Conservation (phyloP, 2,329 filamentous ascomycete species). For the Colletotrichum destructivum region DNA sequence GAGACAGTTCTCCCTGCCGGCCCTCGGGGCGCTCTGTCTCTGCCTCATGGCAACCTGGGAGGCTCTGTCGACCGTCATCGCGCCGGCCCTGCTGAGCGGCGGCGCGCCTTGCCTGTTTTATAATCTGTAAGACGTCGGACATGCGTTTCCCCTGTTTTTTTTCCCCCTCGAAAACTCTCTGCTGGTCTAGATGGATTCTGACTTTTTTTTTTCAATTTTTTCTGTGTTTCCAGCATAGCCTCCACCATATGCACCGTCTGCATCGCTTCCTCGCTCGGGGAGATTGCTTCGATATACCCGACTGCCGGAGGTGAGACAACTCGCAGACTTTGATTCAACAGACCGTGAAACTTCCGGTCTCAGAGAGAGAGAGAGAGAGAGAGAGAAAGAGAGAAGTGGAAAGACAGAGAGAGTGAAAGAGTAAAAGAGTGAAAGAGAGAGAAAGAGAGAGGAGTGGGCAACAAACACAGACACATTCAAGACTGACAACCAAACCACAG, state of each 20-base stretch:
- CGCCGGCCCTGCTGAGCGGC: slow-evolving; percentile 59
- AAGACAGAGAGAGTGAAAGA: too few relatives aligned
- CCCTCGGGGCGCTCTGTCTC: slow-evolving; percentile 59
- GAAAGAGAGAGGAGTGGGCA: too few relatives aligned
- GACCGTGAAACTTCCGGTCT: too few relatives aligned
- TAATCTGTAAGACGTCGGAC: slow-evolving; percentile 53
- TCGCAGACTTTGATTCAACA: background rate
- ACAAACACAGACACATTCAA: too few relatives aligned
- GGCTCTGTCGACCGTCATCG: slow-evolving; percentile 62
- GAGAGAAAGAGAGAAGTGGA: too few relatives aligned
- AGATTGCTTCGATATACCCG: slow-evolving; percentile 57
- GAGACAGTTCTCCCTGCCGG: slow-evolving; percentile 57
- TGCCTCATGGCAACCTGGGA: slow-evolving; percentile 69
- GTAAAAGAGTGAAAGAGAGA: too few relatives aligned
- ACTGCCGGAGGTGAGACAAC: slow-evolving; percentile 49
- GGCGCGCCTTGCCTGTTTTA: slow-evolving; percentile 63
- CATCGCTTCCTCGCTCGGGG: slow-evolving; percentile 56
- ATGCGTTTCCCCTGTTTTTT: too few relatives aligned
- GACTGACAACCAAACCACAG: slow-evolving; percentile 43
- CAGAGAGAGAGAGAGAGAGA: too few relatives aligned
- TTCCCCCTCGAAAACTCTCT: too few relatives aligned
- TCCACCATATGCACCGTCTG: slow-evolving; percentile 58
- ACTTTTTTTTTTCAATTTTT: too few relatives aligned
- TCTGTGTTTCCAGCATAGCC: slow-evolving; percentile 51
- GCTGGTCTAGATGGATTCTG: too few relatives aligned